phyloP scores from a whole-genome alignment of 192 early-diverging fungal species.

The Coemansia sp. region DNA sequence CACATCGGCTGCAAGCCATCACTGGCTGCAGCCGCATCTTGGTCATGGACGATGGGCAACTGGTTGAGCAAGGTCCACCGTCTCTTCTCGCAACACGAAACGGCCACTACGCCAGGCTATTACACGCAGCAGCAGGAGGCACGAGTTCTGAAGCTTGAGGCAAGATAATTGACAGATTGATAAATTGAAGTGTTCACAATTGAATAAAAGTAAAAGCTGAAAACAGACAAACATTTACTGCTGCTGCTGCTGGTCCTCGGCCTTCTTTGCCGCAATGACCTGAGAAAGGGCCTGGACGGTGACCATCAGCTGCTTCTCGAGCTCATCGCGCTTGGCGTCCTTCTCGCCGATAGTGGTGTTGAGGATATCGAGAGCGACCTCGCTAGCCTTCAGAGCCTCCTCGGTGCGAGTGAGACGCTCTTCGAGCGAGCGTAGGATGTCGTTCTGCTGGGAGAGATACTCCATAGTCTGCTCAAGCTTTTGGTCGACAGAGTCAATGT shows the following conservation, averaged over 20 bases:
- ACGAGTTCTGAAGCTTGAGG: neutral
- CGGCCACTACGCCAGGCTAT: conserved; percentile 8
- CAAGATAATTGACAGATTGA: neutral
- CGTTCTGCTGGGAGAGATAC: conserved; percentile 51
- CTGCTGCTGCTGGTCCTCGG: conserved; percentile 27
- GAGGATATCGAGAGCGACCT: conserved; percentile 40
- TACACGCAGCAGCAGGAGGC: conserved; percentile 7
- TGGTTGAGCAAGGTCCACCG: conserved; percentile 64
- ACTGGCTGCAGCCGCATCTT: conserved; percentile 58
- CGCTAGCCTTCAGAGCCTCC: conserved; percentile 51
- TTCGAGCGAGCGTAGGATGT: conserved; percentile 40
- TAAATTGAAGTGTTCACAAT: neutral
- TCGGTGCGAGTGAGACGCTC: conserved; percentile 50
- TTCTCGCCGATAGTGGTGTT: conserved; percentile 48
- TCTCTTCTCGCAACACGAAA: conserved; percentile 36
- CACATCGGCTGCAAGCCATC: conserved; percentile 67
- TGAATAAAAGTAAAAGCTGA: neutral
- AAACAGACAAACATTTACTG: neutral
- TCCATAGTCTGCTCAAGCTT: conserved; percentile 52
- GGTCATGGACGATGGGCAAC: conserved; percentile 60
- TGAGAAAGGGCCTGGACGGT: conserved; percentile 54
- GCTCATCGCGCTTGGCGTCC: conserved; percentile 55
- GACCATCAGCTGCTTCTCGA: conserved; percentile 55
- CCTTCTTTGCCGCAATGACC: conserved; percentile 52
- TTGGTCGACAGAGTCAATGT: conserved; percentile 49